Evolutionary conservation across 805 yeast species (phyloP).

Genomic region (Peterozyma toletana): DNA sequence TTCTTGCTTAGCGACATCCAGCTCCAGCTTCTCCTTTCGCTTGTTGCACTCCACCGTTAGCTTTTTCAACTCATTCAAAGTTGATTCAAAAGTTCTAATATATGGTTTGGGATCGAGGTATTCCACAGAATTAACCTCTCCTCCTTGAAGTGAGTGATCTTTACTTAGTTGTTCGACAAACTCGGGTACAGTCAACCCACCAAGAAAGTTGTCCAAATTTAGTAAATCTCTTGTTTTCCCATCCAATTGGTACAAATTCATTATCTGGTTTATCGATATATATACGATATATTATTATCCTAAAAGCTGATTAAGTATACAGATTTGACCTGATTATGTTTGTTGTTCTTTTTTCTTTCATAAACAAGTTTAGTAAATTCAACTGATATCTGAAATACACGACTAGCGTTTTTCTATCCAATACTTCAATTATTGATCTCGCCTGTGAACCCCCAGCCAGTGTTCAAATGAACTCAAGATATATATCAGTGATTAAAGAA

Average conservation of each 20-base stretch:
- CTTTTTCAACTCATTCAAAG: conserved; percentile 61
- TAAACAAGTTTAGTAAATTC: no score
- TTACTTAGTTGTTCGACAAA: conserved; percentile 75
- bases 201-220: conserved; percentile 55
- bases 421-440: no score
- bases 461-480: no score
- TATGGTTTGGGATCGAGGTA: conserved; percentile 88
- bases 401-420: no score
- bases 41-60: conserved; percentile 49
- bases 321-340: no score
- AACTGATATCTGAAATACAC: no score
- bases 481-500: no score
- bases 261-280: conserved; percentile 11
- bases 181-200: conserved; percentile 66
- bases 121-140: conserved; percentile 43
- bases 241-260: conserved; percentile 52
- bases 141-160: conserved; percentile 48
- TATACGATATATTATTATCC: not conserved
- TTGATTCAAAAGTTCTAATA: conserved; percentile 86
- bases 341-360: no score
- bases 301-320: no score
- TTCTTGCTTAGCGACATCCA: conserved; percentile 55
- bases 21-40: conserved; percentile 43
- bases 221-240: conserved; percentile 52
- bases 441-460: no score